A percentile compares a stretch with the other conserved stretches of the same genome.
phyloP scores from a whole-genome alignment of 129 eudicot genomes.

The Tanacetum coccineum region DNA sequence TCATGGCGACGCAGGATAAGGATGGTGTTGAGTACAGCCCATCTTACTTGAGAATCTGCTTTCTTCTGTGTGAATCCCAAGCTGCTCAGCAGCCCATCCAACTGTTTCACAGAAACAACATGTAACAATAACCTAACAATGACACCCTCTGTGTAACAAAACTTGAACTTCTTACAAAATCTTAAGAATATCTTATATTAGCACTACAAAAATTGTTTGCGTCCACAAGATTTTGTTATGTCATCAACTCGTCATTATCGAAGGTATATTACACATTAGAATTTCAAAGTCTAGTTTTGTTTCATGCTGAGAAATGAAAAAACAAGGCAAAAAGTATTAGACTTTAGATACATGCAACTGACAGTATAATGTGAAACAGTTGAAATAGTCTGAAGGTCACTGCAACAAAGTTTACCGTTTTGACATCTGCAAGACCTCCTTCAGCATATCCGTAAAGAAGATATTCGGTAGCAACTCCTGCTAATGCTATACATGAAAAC shows the following conservation, averaged over 20 bases:
- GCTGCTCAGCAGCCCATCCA: slow-evolving; percentile 65
- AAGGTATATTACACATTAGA: neutral
- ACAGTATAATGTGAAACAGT: neutral
- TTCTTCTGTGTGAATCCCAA: slow-evolving; percentile 84
- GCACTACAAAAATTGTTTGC: neutral
- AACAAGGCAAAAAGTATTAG: neutral
- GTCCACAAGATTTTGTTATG: neutral
- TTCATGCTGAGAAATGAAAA: neutral
- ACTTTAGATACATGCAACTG: neutral
- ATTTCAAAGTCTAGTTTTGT: neutral
- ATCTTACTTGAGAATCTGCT: slow-evolving; percentile 78
- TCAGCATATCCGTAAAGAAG: slow-evolving; percentile 74
- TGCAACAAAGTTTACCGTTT: slow-evolving; percentile 38
- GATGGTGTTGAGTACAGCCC: slow-evolving; percentile 81
- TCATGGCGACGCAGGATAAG: slow-evolving; percentile 69
- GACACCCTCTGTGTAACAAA: neutral
- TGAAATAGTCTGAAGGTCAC: neutral
- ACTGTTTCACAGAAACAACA: slow-evolving; percentile 25
- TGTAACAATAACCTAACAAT: neutral
- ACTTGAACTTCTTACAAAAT: neutral
- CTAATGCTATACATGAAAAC: slow-evolving; percentile 87
- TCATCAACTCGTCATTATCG: neutral
- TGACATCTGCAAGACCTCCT: slow-evolving; percentile 80
- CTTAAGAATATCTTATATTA: neutral
- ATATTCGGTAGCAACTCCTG: slow-evolving; percentile 88